Conservation (phyloP, 768 basidiomycete genomes). For the Filobasidium floriforme region DNA sequence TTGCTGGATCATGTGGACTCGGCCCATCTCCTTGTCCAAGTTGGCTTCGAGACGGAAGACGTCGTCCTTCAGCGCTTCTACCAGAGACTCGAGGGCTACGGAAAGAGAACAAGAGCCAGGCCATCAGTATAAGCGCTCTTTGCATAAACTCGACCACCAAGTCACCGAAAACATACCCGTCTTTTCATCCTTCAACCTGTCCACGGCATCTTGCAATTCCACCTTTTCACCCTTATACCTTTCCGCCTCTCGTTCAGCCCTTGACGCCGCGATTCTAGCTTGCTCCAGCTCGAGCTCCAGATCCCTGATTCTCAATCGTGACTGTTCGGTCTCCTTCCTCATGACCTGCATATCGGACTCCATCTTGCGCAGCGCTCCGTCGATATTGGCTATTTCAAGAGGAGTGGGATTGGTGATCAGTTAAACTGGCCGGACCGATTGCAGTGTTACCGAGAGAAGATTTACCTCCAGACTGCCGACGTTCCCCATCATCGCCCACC, state of each 20-base stretch:
- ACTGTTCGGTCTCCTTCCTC: constrained; percentile 73
- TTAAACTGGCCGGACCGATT: neutral
- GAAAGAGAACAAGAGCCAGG: neutral
- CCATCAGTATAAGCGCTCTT: neutral
- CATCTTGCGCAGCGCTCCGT: constrained; percentile 1
- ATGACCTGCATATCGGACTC: constrained; percentile 41
- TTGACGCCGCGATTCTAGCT: constrained; percentile 29
- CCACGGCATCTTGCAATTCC: constrained; percentile 18
- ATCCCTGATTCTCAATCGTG: constrained; percentile 72
- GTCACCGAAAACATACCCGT: constrained; percentile 54
- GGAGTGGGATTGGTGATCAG: neutral
- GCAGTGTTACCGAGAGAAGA: neutral
- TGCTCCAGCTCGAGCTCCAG: constrained; percentile 78
- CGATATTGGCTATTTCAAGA: neutral
- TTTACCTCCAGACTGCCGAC: neutral
- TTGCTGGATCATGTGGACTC: constrained; percentile 50
- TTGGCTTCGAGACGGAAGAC: constrained; percentile 70
- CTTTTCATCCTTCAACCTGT: constrained; percentile 57
- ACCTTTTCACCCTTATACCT: constrained; percentile 60
- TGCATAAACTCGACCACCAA: neutral
- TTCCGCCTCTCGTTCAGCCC: constrained; percentile 55
- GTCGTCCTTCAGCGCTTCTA: constrained; percentile 64
- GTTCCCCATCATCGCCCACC: constrained; percentile 35
- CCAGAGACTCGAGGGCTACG: constrained; percentile 60
- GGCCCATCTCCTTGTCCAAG: constrained; percentile 60